Conservation (phyloP, 345 rosid species). For the Euphorbia tirucalli region DNA sequence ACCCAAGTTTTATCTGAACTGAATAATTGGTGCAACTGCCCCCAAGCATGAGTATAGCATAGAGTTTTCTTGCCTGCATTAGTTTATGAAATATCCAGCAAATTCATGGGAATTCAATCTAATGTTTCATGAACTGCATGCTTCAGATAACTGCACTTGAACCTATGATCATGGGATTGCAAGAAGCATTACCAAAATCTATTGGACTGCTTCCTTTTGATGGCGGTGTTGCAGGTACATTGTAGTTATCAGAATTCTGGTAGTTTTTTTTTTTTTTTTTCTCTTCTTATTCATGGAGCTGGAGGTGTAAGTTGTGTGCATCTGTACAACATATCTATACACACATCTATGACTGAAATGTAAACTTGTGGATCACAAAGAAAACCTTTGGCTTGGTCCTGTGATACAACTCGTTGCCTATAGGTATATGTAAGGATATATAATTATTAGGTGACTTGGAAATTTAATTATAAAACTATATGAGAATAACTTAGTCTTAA, state of each 20-base stretch:
- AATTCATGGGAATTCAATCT: conserved; percentile 14
- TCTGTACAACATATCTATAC: not conserved
- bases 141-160: conserved; percentile 75
- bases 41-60: not conserved
- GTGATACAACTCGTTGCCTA: not conserved
- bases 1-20: not conserved
- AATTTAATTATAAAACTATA: not conserved
- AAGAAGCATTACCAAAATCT: conserved; percentile 90
- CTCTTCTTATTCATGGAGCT: not conserved
- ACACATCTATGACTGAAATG: not conserved
- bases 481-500: not conserved
- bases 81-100: not conserved
- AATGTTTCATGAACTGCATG: conserved; percentile 14
- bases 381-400: not conserved
- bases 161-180: conserved; percentile 84
- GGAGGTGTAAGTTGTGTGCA: not conserved
- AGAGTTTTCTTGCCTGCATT: not conserved
- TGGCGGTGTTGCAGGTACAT: conserved; percentile 84
- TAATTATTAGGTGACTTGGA: not conserved
- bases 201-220: conserved; percentile 95
- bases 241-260: not conserved
- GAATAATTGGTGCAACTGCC: not conserved
- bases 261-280: not conserved
- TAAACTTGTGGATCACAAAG: not conserved
- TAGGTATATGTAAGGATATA: not conserved